Conservation (phyloP, 148 eudicot genomes). For the Rhododendron griersonianum region DNA sequence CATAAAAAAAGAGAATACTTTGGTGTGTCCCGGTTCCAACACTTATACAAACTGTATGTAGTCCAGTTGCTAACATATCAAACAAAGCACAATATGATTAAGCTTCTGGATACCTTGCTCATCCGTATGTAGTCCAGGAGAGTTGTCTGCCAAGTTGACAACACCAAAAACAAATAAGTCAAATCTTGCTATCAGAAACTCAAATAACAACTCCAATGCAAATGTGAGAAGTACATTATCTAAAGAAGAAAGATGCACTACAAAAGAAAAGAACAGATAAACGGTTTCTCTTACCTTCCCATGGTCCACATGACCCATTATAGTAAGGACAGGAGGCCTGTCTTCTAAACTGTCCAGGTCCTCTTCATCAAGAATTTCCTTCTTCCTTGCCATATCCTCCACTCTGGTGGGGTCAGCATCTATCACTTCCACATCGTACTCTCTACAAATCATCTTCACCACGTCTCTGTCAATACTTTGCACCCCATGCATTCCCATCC, state of each 20-base stretch:
- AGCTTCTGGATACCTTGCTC: slow-evolving; percentile 68
- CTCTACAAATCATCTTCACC: slow-evolving; percentile 92
- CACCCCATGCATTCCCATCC: slow-evolving; percentile 81
- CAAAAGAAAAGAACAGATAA: background rate
- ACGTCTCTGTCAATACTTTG: slow-evolving; percentile 73
- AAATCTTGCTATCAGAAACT: slow-evolving; percentile 13
- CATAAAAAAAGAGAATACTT: background rate
- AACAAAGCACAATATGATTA: slow-evolving; percentile 7
- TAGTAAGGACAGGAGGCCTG: slow-evolving; percentile 94
- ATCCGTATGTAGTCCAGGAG: slow-evolving; percentile 88
- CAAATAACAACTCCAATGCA: background rate
- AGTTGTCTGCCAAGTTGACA: slow-evolving; percentile 68
- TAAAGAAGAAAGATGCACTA: background rate
- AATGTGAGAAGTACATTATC: background rate
- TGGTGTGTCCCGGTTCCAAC: background rate
- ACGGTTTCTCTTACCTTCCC: slow-evolving; percentile 61
- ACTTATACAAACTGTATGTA: background rate
- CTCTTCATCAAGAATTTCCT: slow-evolving; percentile 74
- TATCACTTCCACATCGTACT: slow-evolving; percentile 79
- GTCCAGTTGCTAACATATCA: background rate
- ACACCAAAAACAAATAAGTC: slow-evolving; percentile 30
- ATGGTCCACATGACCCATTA: slow-evolving; percentile 99
- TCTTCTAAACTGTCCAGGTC: slow-evolving; percentile 79
- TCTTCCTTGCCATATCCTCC: slow-evolving; percentile 91
- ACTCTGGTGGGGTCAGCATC: slow-evolving; percentile 57